Percentiles rank a stretch among this genome's conserved stretches.
These are phyloP conservation scores for Globisporangium ultimum DNA, from an alignment of 352 stramenopile genomes.

Conservation along the genomic window DNA sequence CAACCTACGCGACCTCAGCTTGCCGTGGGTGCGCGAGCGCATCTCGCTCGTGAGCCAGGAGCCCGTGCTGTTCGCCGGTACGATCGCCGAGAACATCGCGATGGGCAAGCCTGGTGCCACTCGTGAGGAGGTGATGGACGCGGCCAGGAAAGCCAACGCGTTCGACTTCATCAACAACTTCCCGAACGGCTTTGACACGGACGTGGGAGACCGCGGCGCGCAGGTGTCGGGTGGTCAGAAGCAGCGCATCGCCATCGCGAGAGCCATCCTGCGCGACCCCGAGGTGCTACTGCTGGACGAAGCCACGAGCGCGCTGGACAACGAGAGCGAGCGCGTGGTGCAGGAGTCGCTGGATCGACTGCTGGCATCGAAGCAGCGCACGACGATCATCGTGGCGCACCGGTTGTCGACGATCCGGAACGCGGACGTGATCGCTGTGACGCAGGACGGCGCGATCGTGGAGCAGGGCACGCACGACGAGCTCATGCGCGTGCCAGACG, in stretches of 20 bases:
- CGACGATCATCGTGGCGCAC: constrained; percentile 86
- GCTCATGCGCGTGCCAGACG: constrained; percentile 22
- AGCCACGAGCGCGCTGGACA: constrained; percentile 76
- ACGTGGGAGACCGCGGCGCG: constrained; percentile 85
- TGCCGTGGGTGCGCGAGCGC: constrained; percentile 40
- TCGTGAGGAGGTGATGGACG: constrained; percentile 76
- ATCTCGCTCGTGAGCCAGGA: constrained; percentile 82
- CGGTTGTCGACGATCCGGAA: constrained; percentile 84
- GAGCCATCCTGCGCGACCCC: constrained; percentile 89
- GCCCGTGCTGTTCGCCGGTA: constrained; percentile 68
- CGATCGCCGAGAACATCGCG: constrained; percentile 60
- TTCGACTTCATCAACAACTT: constrained; percentile 92
- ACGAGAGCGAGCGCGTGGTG: constrained; percentile 27
- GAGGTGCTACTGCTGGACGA: constrained; percentile 91
- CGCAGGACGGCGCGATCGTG: constrained; percentile 67
- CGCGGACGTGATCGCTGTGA: constrained; percentile 86
- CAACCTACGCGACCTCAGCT: constrained; percentile 56
- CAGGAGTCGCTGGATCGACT: constrained; percentile 50
- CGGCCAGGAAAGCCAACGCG: constrained; percentile 79
- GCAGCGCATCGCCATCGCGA: constrained; percentile 86
- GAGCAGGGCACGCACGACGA: constrained; percentile 84
- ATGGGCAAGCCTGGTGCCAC: constrained; percentile 39
- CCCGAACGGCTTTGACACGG: constrained; percentile 81
- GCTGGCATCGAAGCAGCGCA: constrained; percentile 43
- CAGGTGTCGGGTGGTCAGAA: constrained; percentile 92